A percentile compares a stretch with the other conserved stretches of the same genome.
These are phyloP conservation scores for Dichomitus squalens DNA, from an alignment of 1,284 basidiomycete genomes.

Conservation along the genomic window DNA sequence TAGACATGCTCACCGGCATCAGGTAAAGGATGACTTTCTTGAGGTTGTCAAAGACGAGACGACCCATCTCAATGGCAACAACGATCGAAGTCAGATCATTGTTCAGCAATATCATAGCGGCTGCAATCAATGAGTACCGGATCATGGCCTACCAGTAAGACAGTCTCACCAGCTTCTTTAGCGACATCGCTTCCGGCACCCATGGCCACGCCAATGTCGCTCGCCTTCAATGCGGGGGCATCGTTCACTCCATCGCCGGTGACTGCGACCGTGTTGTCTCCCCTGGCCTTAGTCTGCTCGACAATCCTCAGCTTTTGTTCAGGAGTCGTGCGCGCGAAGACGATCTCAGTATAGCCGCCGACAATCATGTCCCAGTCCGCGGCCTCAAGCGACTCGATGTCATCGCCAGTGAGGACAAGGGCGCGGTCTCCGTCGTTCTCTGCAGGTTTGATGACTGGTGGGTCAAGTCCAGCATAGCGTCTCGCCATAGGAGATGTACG, in stretches of 20 bases:
- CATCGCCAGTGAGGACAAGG: conserved; percentile 54
- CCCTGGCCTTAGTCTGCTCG: conserved; percentile 54
- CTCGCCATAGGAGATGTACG: conserved; percentile 21
- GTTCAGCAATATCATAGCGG: conserved; percentile 51
- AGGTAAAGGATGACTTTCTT: conserved; percentile 55
- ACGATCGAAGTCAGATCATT: conserved; percentile 53
- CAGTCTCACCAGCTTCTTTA: conserved; percentile 40
- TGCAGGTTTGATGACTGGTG: conserved; percentile 31
- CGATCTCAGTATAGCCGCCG: conserved; percentile 64
- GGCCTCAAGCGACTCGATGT: conserved; percentile 49
- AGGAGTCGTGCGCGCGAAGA: conserved; percentile 75
- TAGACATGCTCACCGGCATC: conserved; percentile 41
- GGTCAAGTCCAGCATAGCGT: conserved; percentile 20
- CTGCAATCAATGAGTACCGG: conserved; percentile 24
- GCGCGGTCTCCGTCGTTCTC: conserved; percentile 34
- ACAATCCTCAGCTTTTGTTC: conserved; percentile 77
- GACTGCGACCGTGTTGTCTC: conserved; percentile 52
- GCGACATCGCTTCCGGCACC: conserved; percentile 54
- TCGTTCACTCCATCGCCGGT: conserved; percentile 76
- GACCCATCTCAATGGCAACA: conserved; percentile 54
- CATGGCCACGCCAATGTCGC: conserved; percentile 60
- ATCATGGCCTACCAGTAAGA: neutral
- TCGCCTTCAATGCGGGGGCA: conserved; percentile 60
- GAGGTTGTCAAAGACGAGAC: conserved; percentile 72
- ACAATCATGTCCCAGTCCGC: conserved; percentile 48